A percentile compares a stretch with the other conserved stretches of the same genome.
These are phyloP conservation scores for Colletotrichum sp. DNA, from an alignment of 2,329 filamentous ascomycete genomes.

Conservation along the genomic window DNA sequence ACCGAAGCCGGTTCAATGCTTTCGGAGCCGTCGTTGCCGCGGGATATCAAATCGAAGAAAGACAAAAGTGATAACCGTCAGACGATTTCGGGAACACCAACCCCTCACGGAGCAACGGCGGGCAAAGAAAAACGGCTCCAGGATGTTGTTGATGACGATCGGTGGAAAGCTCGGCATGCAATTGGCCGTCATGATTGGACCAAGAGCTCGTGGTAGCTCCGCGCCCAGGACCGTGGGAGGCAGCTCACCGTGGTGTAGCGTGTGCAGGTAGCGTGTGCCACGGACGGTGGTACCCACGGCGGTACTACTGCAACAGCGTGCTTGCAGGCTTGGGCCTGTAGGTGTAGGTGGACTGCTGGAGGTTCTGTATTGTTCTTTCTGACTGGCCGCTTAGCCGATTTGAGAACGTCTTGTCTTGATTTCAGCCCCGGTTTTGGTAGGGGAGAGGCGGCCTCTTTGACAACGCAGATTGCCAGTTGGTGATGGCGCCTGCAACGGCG, in stretches of 20 bases:
- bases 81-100: not conserved
- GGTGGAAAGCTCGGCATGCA: not conserved
- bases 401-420: not conserved
- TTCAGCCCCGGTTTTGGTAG: not conserved
- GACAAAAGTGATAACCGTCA: not conserved
- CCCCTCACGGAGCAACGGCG: not conserved
- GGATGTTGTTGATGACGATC: slow-evolving; percentile 7
- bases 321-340: not conserved
- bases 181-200: slow-evolving; percentile 12
- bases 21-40: not conserved
- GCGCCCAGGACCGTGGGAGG: slow-evolving; percentile 10
- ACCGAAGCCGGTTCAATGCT: not conserved
- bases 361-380: not conserved
- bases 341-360: not conserved
- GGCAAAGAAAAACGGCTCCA: not conserved
- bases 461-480: not conserved
- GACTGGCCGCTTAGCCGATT: slow-evolving; percentile 1
- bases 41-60: not conserved
- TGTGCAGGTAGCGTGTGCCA: not conserved
- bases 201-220: slow-evolving; percentile 1
- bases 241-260: not conserved
- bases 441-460: slow-evolving; percentile 15
- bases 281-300: not conserved
- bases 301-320: not conserved
- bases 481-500: not conserved